These are phyloP conservation scores for Morella rubra DNA, from an alignment of 306 rosid genomes.

Conservation along the genomic window DNA sequence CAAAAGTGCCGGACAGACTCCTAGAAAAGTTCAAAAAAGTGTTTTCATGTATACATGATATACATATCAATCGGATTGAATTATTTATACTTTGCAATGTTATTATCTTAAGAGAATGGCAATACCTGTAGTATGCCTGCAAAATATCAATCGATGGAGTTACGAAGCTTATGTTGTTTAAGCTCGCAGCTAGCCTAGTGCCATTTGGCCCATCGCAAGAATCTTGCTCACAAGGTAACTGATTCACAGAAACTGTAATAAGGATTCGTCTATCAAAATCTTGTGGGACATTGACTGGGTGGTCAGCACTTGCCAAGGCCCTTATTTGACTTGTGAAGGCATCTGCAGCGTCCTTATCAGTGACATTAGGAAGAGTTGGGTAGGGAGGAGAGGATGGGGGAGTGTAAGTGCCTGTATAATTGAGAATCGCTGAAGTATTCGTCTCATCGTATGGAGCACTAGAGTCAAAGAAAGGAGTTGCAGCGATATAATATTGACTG, in stretches of 20 bases:
- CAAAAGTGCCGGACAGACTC: conserved; percentile 23
- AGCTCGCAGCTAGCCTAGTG: conserved; percentile 22
- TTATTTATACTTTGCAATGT: background rate
- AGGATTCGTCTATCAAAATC: conserved; percentile 9
- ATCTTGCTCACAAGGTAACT: conserved; percentile 15
- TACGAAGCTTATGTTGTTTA: conserved; percentile 41
- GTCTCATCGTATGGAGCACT: background rate
- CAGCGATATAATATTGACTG: conserved; percentile 18
- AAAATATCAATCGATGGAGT: conserved; percentile 25
- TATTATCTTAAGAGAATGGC: background rate
- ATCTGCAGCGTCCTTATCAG: conserved; percentile 5
- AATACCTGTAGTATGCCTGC: conserved; percentile 35
- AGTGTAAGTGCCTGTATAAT: conserved; percentile 24
- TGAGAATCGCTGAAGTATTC: conserved; percentile 33
- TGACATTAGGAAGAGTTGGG: conserved; percentile 23
- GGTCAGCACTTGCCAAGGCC: conserved; percentile 34
- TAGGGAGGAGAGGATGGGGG: conserved; percentile 17
- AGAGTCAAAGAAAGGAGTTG: conserved; percentile 17
- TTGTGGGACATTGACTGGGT: conserved; percentile 28
- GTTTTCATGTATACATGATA: background rate
- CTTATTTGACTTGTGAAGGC: conserved; percentile 16
- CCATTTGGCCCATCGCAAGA: conserved; percentile 25
- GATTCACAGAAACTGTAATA: conserved; percentile 30
- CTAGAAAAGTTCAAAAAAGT: background rate
- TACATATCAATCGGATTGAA: background rate